Evolutionary conservation across 2,329 filamentous ascomycete genomes (phyloP).

Genomic region (Hypomyces perniciosus): DNA sequence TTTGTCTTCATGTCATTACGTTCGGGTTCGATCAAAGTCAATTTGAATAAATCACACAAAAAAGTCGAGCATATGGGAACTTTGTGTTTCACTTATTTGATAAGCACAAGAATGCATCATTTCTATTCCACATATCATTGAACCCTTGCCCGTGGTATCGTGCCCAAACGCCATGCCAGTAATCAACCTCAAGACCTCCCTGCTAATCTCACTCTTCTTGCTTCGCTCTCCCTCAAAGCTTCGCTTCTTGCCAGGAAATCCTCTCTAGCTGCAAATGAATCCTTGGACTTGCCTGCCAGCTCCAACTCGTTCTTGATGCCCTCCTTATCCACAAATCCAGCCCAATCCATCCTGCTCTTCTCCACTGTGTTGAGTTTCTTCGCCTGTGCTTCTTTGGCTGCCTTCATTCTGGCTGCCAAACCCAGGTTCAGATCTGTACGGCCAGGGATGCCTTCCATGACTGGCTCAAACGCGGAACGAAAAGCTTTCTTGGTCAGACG

Average conservation of each 20-base stretch:
- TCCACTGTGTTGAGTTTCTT: conserved; percentile 66
- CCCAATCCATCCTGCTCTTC: conserved; percentile 70
- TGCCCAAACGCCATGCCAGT: conserved; percentile 18
- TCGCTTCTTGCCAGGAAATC: conserved; percentile 63
- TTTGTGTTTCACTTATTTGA: neutral
- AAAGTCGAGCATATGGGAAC: no score
- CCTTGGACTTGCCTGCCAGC: conserved; percentile 59
- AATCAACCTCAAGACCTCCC: conserved; percentile 24
- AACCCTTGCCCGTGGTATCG: conserved; percentile 21
- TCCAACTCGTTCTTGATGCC: conserved; percentile 64
- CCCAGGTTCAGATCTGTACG: conserved; percentile 55
- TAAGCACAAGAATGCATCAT: neutral
- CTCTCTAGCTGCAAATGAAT: conserved; percentile 55
- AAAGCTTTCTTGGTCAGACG: conserved; percentile 50
- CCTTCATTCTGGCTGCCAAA: conserved; percentile 41
- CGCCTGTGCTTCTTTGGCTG: conserved; percentile 44
- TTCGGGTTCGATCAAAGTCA: no score
- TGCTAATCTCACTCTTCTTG: conserved; percentile 46
- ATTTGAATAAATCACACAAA: no score
- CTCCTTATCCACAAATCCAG: conserved; percentile 64
- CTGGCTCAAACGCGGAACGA: conserved; percentile 58
- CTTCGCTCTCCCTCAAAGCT: conserved; percentile 55
- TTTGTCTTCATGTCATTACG: no score
- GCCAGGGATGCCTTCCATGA: conserved; percentile 35
- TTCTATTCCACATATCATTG: neutral